Conservation (phyloP, 495 filamentous ascomycete species). For the Coniosporium apollinis region DNA sequence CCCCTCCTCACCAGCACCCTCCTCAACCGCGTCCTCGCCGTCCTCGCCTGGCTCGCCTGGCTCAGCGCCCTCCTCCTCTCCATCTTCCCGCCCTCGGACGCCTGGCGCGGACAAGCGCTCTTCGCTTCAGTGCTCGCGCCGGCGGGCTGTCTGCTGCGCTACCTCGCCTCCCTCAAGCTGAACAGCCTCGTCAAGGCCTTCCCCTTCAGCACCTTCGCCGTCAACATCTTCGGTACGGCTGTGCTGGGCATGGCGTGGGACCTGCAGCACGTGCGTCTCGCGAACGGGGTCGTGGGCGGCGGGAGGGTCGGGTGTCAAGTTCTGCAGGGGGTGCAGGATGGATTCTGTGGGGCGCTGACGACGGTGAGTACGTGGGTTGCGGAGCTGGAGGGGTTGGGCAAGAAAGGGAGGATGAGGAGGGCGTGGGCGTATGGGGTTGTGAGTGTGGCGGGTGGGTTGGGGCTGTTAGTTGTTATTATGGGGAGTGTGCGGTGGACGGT, state of each 20-base stretch:
- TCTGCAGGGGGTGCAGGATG: slow-evolving; percentile 69
- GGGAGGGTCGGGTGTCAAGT: slow-evolving; percentile 50
- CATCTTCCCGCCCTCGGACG: slow-evolving; percentile 49
- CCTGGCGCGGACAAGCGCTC: slow-evolving; percentile 58
- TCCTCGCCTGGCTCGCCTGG: slow-evolving; percentile 60
- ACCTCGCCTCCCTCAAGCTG: slow-evolving; percentile 47
- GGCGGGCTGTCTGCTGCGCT: slow-evolving; percentile 58
- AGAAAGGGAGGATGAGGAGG: no score
- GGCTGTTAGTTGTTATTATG: slow-evolving; percentile 54
- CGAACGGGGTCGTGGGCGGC: slow-evolving; percentile 30
- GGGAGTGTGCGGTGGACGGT: slow-evolving; percentile 64
- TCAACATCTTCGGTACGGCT: slow-evolving; percentile 63
- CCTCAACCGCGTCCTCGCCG: slow-evolving; percentile 43
- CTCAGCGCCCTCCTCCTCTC: slow-evolving; percentile 59
- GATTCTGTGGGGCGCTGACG: slow-evolving; percentile 79
- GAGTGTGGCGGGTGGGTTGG: slow-evolving; percentile 50
- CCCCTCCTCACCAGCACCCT: slow-evolving; percentile 37
- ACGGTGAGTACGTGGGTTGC: slow-evolving; percentile 87
- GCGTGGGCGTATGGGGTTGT: slow-evolving; percentile 57
- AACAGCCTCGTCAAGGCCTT: slow-evolving; percentile 54
- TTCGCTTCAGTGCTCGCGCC: slow-evolving; percentile 81
- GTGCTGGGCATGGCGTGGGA: slow-evolving; percentile 52
- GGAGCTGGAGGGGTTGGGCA: slow-evolving; percentile 53
- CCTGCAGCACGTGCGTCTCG: slow-evolving; percentile 40
- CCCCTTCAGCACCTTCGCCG: slow-evolving; percentile 75